These are phyloP conservation scores for Pichia kudriavzevii DNA, from an alignment of 1,139 yeast species.

Conservation along the genomic window DNA sequence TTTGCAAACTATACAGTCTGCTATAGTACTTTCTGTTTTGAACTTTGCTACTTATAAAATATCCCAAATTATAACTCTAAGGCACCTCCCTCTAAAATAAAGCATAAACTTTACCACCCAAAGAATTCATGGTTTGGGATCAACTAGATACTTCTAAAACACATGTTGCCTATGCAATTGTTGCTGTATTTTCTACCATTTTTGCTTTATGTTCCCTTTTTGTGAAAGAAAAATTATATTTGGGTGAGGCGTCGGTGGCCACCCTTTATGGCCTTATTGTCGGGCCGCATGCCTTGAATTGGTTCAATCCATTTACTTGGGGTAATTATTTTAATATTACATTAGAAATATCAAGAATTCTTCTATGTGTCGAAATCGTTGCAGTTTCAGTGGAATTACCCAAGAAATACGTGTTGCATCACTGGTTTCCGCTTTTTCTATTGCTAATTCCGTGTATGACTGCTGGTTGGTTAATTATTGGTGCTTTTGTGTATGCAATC, in stretches of 20 bases:
- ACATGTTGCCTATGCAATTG: constrained; percentile 87
- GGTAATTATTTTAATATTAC: constrained; percentile 86
- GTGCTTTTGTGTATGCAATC: constrained; percentile 75
- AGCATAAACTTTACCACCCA: background rate
- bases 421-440: constrained; percentile 77
- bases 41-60: too few relatives aligned
- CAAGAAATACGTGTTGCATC: constrained; percentile 82
- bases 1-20: too few relatives aligned
- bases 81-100: background rate
- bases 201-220: constrained; percentile 87
- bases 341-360: constrained; percentile 80
- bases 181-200: constrained; percentile 81
- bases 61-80: too few relatives aligned
- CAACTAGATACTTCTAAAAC: constrained; percentile 34
- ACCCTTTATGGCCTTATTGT: constrained; percentile 84
- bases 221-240: constrained; percentile 80
- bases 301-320: constrained; percentile 89
- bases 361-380: constrained; percentile 85
- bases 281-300: constrained; percentile 85
- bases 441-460: constrained; percentile 91
- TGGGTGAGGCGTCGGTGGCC: constrained; percentile 96
- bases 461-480: constrained; percentile 83
- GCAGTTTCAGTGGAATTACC: constrained; percentile 98
- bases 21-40: too few relatives aligned
- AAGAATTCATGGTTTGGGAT: constrained; percentile 28